Evolutionary conservation across 768 basidiomycete genomes (phyloP).

Genomic region (Rhizopogon salebrosus): DNA sequence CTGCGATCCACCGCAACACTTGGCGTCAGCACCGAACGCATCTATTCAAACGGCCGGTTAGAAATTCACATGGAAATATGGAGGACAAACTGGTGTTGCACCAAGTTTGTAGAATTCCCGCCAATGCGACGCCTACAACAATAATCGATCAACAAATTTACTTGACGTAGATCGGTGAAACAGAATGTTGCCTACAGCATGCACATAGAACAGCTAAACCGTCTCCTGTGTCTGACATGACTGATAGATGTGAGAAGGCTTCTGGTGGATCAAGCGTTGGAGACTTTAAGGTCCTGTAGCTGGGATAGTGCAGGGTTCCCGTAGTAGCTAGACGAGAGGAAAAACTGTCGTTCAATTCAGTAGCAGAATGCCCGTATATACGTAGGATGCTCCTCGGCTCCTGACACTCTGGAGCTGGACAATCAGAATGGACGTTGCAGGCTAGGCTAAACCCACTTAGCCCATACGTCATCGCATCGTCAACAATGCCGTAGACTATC

Average conservation of each 20-base stretch:
- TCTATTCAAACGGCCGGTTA: constrained; percentile 12
- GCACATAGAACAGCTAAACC: constrained; percentile 1
- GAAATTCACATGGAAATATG: neutral
- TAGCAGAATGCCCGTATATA: too few species aligned
- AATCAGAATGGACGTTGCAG: too few species aligned
- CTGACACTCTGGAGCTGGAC: too few species aligned
- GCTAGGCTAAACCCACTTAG: too few species aligned
- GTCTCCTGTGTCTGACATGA: neutral
- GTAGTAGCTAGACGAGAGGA: too few species aligned
- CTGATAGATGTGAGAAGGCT: neutral
- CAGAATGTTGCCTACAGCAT: constrained; percentile 16
- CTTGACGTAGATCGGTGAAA: neutral
- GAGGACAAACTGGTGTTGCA: constrained; percentile 20
- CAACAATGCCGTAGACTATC: too few species aligned
- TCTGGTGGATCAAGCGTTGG: too few species aligned
- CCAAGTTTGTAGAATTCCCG: constrained; percentile 15
- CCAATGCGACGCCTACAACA: constrained; percentile 10
- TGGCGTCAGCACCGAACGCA: constrained; percentile 15
- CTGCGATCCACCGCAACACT: constrained; percentile 21
- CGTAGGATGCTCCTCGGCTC: too few species aligned
- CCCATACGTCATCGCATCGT: too few species aligned
- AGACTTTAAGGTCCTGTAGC: too few species aligned
- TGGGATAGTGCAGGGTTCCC: too few species aligned
- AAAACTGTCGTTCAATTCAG: too few species aligned
- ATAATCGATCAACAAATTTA: neutral